Evolutionary conservation across 495 filamentous ascomycete species (phyloP).

Genomic region (Mytilinidion resinicola): DNA sequence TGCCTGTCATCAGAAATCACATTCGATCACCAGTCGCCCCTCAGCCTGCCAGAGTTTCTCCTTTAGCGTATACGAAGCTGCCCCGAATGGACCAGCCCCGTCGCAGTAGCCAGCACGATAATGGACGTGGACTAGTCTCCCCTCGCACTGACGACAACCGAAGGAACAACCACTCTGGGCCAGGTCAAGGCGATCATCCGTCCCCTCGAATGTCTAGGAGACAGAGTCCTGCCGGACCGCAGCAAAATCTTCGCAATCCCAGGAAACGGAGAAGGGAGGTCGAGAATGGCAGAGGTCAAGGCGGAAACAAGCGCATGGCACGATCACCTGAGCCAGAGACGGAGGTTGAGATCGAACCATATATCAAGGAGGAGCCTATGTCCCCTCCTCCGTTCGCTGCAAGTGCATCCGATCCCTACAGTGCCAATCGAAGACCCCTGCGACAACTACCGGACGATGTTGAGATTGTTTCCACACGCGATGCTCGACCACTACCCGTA

Average conservation of each 20-base stretch:
- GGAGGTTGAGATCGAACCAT: slow-evolving; percentile 39
- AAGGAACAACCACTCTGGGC: not conserved
- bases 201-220: slow-evolving; percentile 11
- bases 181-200: not conserved
- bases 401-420: slow-evolving; percentile 13
- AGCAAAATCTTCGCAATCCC: slow-evolving; percentile 7
- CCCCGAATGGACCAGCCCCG: slow-evolving; percentile 42
- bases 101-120: not conserved
- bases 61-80: slow-evolving; percentile 58
- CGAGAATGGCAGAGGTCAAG: slow-evolving; percentile 39
- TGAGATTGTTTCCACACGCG: slow-evolving; percentile 45
- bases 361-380: slow-evolving; percentile 81
- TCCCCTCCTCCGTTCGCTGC: slow-evolving; percentile 66
- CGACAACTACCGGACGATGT: slow-evolving; percentile 41
- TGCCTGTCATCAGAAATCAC: slow-evolving; percentile 52
- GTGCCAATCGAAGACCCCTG: slow-evolving; percentile 46
- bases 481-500: slow-evolving; percentile 23
- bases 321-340: not conserved
- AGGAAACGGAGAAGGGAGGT: slow-evolving; percentile 24
- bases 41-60: slow-evolving; percentile 75
- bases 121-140: not conserved
- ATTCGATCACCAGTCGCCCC: slow-evolving; percentile 71
- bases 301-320: slow-evolving; percentile 27
- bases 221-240: slow-evolving; percentile 18
- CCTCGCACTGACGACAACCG: not conserved